Conservation (phyloP, 1,139 yeast species). For the Hyphopichia wangnamkhiaoensis region DNA sequence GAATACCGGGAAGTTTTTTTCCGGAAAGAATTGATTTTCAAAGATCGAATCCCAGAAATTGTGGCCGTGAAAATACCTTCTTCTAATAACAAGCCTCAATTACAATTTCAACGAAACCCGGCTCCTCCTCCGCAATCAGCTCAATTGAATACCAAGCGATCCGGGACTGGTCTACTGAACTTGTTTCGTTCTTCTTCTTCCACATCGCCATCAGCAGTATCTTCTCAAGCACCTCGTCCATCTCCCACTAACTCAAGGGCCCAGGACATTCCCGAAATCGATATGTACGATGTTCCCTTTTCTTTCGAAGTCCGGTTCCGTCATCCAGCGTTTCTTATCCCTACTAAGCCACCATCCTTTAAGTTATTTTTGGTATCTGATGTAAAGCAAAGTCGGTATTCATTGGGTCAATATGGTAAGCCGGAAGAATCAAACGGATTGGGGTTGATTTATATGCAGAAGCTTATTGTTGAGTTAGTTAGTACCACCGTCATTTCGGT, state of each 20-base stretch:
- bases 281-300: constrained; percentile 43
- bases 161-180: constrained; percentile 8
- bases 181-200: constrained; percentile 6
- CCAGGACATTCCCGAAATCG: constrained; percentile 24
- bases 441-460: constrained; percentile 47
- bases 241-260: constrained; percentile 6
- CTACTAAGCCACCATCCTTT: constrained; percentile 43
- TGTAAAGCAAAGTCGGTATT: constrained; percentile 35
- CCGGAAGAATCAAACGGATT: constrained; percentile 48
- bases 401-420: constrained; percentile 36
- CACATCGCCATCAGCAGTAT: constrained; percentile 10
- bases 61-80: constrained; percentile 38
- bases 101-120: constrained; percentile 1
- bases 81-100: background rate
- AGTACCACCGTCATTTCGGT: constrained; percentile 37
- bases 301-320: constrained; percentile 49
- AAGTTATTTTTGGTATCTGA: constrained; percentile 38
- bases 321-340: constrained; percentile 46
- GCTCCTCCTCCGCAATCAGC: background rate
- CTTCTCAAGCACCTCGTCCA: background rate
- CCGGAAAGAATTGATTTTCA: constrained; percentile 40
- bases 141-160: constrained; percentile 9
- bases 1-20: constrained; percentile 43
- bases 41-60: constrained; percentile 44
- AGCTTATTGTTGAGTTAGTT: constrained; percentile 34